Evolutionary conservation across 2,329 filamentous ascomycete genomes (phyloP).

Genomic region (Fusarium xylarioides): DNA sequence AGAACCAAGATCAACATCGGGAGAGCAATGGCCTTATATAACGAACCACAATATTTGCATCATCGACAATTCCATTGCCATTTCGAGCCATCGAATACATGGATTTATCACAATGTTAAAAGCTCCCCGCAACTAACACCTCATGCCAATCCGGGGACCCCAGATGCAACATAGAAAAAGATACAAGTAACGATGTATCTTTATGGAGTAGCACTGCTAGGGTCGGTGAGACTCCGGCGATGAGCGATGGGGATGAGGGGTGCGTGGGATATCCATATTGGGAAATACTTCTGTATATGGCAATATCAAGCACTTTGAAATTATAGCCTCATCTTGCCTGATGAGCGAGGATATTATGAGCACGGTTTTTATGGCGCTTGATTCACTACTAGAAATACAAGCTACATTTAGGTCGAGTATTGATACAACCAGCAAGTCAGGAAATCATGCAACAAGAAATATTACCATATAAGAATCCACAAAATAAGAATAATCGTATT

Average conservation of each 20-base stretch:
- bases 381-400: neutral
- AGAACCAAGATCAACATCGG: neutral
- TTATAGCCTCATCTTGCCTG: neutral
- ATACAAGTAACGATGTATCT: neutral
- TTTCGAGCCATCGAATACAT: neutral
- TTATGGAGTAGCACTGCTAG: neutral
- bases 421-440: neutral
- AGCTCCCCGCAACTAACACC: neutral
- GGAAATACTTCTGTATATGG: slow-evolving; percentile 16
- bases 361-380: neutral
- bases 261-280: slow-evolving; percentile 5
- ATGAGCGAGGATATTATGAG: neutral
- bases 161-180: slow-evolving; percentile 21
- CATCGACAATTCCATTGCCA: neutral
- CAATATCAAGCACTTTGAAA: slow-evolving; percentile 10
- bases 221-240: slow-evolving; percentile 23
- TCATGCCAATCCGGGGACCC: slow-evolving; percentile 37
- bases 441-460: neutral
- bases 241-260: neutral
- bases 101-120: neutral
- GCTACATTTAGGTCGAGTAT: neutral
- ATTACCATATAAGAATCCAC: neutral
- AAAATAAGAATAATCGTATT: neutral
- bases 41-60: neutral
- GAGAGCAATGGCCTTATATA: slow-evolving; percentile 3